Percentiles rank a stretch among this genome's conserved stretches.
Evolutionary conservation across 2,329 filamentous ascomycete genomes (phyloP).

Genomic region (Bimuria novae-zelandiae): DNA sequence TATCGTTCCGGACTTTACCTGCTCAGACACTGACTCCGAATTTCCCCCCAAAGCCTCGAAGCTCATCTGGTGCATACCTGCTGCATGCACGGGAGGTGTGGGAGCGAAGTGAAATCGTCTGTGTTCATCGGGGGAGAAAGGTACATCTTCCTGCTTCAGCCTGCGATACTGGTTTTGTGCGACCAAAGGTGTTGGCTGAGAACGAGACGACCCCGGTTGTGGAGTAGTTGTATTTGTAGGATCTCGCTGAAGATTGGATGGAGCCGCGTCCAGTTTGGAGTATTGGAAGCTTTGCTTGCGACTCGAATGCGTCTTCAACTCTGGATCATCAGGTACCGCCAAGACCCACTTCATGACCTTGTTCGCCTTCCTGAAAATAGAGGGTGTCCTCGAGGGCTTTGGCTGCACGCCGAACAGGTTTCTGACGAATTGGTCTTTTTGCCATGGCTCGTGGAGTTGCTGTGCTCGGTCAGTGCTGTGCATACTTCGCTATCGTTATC

Average conservation of each 20-base stretch:
- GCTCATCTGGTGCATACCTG: neutral
- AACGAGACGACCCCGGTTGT: neutral
- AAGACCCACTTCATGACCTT: conserved; percentile 9
- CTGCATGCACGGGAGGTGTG: neutral
- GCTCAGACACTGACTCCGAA: neutral
- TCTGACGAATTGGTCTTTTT: neutral
- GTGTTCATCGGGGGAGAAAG: neutral
- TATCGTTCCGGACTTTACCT: neutral
- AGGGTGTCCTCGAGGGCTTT: neutral
- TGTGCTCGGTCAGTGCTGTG: neutral
- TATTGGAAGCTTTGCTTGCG: neutral
- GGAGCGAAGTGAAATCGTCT: neutral
- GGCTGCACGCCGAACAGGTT: neutral
- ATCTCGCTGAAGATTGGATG: neutral
- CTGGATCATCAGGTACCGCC: conserved; percentile 10
- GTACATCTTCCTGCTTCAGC: neutral
- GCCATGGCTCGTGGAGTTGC: neutral
- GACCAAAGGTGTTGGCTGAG: neutral
- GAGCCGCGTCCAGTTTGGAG: neutral
- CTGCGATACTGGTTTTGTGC: neutral
- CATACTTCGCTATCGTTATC: neutral
- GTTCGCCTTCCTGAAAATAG: neutral
- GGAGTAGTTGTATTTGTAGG: neutral
- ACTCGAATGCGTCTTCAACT: conserved; percentile 10
- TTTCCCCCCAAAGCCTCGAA: neutral